Base-by-base conservation (phyloP, 75 land plant species). In the Larix kaempferi region DNA sequence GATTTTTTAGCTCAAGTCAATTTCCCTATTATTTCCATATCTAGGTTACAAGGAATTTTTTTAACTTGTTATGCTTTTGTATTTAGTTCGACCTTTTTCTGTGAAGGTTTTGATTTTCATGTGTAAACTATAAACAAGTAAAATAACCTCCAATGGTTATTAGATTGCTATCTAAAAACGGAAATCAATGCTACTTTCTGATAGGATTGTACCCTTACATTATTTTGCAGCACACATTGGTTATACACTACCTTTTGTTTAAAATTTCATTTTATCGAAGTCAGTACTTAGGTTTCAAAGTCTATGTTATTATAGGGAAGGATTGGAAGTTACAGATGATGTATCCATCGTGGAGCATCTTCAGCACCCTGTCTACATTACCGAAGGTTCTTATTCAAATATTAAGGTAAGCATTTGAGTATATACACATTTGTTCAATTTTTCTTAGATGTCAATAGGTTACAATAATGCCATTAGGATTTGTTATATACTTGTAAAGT, bases 301-400 rank as follows among this genome's bases (percentile, higher is more conserved):
- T 23, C 13, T 35, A 6, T 75, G 73, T 41, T 25, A 74, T 26
- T 82, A 58, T 92, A 97, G 99, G 78, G 88, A 91, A 59, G 84
- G 91, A 12, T 86, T 98, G 72, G 94, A 91, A 80, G 99, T 98
- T 2, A 98, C 99, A 56, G 99, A 98, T 86, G 99, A 98, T 85
- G 99, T 98, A 13, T 98, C 99, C 11, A 93, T 98, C 55, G 96
- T 98, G 76, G 99, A 98, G 90, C 89, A 95, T 80, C 87, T 98
- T n/a, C 93, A 90, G 77, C 96, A 93, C 81, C 99, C 96, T 56
- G 99, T 98, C 8, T 91, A 84, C 73, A 98, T 98, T 44, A 98
- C 99, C 59, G 90, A 98, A 82, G 99, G 99, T 78, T 93, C 96
- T 27, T 98, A 98, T 55, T 90, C 99, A 69, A 98, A 98, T 78